Evolutionary conservation across 2,329 filamentous ascomycete genomes (phyloP).

Genomic region (Colletotrichum neosansevieriae): DNA sequence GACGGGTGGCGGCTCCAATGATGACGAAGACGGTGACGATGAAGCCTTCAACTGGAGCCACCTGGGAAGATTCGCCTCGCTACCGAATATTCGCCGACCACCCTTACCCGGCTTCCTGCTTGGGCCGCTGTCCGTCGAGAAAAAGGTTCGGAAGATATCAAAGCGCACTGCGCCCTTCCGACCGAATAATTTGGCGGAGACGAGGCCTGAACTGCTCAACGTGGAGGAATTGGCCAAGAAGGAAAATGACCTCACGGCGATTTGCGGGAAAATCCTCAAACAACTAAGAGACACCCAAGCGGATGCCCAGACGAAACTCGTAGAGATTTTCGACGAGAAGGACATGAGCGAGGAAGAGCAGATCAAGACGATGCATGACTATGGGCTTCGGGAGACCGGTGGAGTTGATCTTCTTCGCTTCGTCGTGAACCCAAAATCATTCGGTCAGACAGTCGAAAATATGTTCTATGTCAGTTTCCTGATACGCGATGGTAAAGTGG

Average conservation of each 20-base stretch:
- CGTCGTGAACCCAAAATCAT: constrained; percentile 88
- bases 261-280: constrained; percentile 81
- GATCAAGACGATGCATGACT: constrained; percentile 69
- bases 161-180: constrained; percentile 79
- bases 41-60: constrained; percentile 89
- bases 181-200: constrained; percentile 75
- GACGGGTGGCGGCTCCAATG: constrained; percentile 55
- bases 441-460: constrained; percentile 96
- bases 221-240: constrained; percentile 81
- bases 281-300: constrained; percentile 66
- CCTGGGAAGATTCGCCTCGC: constrained; percentile 81
- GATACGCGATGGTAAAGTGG: constrained; percentile 85
- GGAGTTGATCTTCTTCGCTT: constrained; percentile 87
- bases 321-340: constrained; percentile 51
- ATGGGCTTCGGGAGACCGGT: constrained; percentile 75
- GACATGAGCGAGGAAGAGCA: constrained; percentile 61
- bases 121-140: constrained; percentile 89
- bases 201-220: constrained; percentile 81
- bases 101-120: constrained; percentile 86
- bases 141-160: constrained; percentile 77
- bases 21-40: constrained; percentile 77
- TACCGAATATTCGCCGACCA: constrained; percentile 79
- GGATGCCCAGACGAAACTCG: constrained; percentile 60
- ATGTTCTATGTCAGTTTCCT: constrained; percentile 97
- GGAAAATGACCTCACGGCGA: constrained; percentile 81